A percentile compares a stretch with the other conserved stretches of the same genome.
Evolutionary conservation across 441 rosid genomes (phyloP).

Genomic region (Hypseocharis bilobata): DNA sequence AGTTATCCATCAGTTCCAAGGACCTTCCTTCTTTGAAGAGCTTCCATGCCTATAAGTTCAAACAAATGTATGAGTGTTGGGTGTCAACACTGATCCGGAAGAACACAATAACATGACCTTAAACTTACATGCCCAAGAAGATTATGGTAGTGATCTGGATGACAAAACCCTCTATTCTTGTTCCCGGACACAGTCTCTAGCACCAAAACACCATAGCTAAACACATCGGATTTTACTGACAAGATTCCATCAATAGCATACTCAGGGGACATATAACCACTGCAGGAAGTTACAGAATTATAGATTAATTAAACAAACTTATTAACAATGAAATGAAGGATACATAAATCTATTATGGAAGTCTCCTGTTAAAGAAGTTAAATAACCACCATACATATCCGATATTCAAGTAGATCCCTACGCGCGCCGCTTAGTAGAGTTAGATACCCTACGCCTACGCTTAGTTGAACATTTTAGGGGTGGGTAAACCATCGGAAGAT

Average conservation of each 20-base stretch:
- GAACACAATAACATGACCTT: neutral
- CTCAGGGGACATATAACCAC: constrained; percentile 22
- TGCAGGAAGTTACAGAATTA: neutral
- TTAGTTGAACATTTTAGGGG: too few relatives aligned
- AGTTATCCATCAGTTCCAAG: neutral
- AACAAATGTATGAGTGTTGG: neutral
- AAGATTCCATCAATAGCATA: constrained; percentile 13
- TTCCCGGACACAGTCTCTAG: constrained; percentile 15
- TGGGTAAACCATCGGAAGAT: too few relatives aligned
- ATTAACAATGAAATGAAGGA: neutral
- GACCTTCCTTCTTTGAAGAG: constrained; percentile 18
- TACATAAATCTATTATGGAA: too few relatives aligned
- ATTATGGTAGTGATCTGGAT: neutral
- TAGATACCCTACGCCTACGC: too few relatives aligned
- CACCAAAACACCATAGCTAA: constrained; percentile 6
- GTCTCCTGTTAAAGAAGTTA: too few relatives aligned
- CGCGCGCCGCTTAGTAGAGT: too few relatives aligned
- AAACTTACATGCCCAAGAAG: constrained; percentile 15
- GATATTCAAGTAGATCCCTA: too few relatives aligned
- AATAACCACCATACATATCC: too few relatives aligned
- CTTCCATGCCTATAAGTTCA: constrained; percentile 25
- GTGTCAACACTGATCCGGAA: neutral
- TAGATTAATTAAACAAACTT: too few relatives aligned
- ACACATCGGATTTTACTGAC: constrained; percentile 12
- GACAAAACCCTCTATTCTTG: constrained; percentile 20